Conservation (phyloP, 2,329 filamentous ascomycete species). For the Venturia asperata region DNA sequence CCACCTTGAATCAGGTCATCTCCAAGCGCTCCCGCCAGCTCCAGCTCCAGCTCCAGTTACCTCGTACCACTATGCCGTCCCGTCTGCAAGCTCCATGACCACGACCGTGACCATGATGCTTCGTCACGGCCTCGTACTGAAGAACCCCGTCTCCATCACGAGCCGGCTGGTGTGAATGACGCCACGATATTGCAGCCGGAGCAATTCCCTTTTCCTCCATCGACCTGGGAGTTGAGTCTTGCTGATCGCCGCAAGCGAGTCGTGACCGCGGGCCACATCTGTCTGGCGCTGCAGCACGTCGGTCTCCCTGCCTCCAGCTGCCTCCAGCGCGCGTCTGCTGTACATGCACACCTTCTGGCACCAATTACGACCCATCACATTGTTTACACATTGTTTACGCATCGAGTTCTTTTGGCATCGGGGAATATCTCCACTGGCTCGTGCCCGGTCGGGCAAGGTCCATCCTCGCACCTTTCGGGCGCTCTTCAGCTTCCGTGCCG, state of each 20-base stretch:
- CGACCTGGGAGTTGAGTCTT: too few relatives aligned
- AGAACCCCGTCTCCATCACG: too few relatives aligned
- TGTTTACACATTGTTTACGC: too few relatives aligned
- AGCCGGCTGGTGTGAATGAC: background rate
- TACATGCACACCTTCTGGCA: background rate
- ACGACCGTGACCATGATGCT: too few relatives aligned
- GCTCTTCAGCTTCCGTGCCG: background rate
- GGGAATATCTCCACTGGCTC: background rate
- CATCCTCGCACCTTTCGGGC: background rate
- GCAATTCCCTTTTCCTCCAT: background rate
- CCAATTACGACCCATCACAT: too few relatives aligned
- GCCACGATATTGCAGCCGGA: background rate
- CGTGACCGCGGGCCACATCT: too few relatives aligned
- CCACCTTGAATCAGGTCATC: background rate
- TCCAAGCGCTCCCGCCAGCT: background rate
- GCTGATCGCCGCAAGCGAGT: too few relatives aligned
- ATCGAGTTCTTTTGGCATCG: too few relatives aligned
- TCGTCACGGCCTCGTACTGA: background rate
- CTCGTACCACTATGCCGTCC: too few relatives aligned
- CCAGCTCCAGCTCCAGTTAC: too few relatives aligned
- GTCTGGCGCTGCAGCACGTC: background rate
- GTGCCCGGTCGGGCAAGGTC: too few relatives aligned
- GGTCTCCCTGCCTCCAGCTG: background rate
- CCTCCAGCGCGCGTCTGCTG: background rate
- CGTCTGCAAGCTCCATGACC: background rate